phyloP scores from a whole-genome alignment of 2,329 filamentous ascomycete species.

The Aspergillus awamori region DNA sequence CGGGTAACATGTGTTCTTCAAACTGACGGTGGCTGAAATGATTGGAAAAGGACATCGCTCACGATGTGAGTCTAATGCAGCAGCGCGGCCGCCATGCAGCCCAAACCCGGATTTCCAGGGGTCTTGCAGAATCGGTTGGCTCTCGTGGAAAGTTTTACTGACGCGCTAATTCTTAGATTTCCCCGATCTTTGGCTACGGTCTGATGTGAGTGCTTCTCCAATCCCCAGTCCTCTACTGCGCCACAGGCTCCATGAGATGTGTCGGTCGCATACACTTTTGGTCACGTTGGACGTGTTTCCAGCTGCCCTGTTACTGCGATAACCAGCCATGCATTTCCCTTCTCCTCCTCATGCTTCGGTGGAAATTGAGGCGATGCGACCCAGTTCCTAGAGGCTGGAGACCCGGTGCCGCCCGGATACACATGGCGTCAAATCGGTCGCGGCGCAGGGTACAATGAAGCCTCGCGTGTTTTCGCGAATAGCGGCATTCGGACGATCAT shows the following conservation, averaged over 20 bases:
- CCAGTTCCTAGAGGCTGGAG: background rate
- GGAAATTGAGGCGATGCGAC: constrained; percentile 4
- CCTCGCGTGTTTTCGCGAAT: constrained; percentile 17
- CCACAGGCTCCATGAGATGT: constrained; percentile 23
- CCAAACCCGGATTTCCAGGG: constrained; percentile 29
- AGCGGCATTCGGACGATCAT: constrained; percentile 9
- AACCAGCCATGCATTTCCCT: background rate
- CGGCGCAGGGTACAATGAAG: constrained; percentile 3
- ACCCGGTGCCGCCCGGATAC: background rate
- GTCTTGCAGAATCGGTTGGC: constrained; percentile 41
- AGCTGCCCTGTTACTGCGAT: constrained; percentile 11
- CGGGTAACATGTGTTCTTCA: constrained; percentile 21
- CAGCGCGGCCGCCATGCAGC: constrained; percentile 37
- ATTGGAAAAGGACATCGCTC: constrained; percentile 45
- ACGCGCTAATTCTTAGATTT: constrained; percentile 45
- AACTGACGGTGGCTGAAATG: constrained; percentile 44
- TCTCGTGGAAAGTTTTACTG: constrained; percentile 39
- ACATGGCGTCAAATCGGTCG: constrained; percentile 4
- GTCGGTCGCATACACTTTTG: constrained; percentile 33
- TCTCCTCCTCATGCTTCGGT: background rate
- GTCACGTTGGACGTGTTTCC: constrained; percentile 38
- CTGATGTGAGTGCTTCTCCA: constrained; percentile 39
- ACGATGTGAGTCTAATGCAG: constrained; percentile 38
- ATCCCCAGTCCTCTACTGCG: constrained; percentile 23
- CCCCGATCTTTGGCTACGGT: constrained; percentile 44